phyloP scores from a whole-genome alignment of 1,139 yeast genomes.

The Zygoascus meyerae region DNA sequence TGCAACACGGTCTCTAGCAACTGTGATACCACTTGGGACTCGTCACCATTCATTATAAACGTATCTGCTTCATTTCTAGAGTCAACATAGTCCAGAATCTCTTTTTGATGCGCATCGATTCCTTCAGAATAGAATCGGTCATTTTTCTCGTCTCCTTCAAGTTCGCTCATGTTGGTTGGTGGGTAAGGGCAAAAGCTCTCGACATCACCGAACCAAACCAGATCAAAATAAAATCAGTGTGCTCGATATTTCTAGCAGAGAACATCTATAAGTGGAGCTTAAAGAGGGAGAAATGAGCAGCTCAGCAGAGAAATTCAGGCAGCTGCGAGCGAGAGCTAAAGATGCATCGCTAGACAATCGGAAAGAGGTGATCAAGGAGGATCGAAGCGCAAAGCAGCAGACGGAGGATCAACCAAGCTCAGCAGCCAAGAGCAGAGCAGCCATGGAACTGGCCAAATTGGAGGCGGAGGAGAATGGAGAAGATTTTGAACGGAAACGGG shows the following conservation, averaged over 20 bases:
- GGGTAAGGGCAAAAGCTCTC: neutral
- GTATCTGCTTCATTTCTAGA: constrained; percentile 17
- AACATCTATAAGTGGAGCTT: no score
- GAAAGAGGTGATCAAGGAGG: constrained; percentile 7
- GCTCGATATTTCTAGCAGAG: no score
- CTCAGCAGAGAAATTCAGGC: constrained; percentile 17
- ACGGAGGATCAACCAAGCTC: constrained; percentile 29
- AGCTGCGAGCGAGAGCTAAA: constrained; percentile 19
- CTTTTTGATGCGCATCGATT: constrained; percentile 22
- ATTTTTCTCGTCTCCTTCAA: constrained; percentile 23
- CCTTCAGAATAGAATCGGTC: constrained; percentile 30
- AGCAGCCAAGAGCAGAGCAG: constrained; percentile 35
- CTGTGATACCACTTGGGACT: constrained; percentile 24
- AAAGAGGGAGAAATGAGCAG: neutral
- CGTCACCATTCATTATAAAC: constrained; percentile 10
- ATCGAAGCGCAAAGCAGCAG: constrained; percentile 36
- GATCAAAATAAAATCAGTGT: no score
- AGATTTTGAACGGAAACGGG: constrained; percentile 40
- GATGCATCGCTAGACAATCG: constrained; percentile 8
- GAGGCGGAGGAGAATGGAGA: constrained; percentile 39
- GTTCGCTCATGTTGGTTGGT: constrained; percentile 2
- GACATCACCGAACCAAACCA: neutral
- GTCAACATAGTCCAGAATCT: constrained; percentile 26
- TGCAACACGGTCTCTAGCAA: constrained; percentile 25
- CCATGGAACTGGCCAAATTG: constrained; percentile 37